A percentile compares a stretch with the other conserved stretches of the same genome.
Evolutionary conservation across 306 rosid species (phyloP).

Genomic region (Prunus mongolica): DNA sequence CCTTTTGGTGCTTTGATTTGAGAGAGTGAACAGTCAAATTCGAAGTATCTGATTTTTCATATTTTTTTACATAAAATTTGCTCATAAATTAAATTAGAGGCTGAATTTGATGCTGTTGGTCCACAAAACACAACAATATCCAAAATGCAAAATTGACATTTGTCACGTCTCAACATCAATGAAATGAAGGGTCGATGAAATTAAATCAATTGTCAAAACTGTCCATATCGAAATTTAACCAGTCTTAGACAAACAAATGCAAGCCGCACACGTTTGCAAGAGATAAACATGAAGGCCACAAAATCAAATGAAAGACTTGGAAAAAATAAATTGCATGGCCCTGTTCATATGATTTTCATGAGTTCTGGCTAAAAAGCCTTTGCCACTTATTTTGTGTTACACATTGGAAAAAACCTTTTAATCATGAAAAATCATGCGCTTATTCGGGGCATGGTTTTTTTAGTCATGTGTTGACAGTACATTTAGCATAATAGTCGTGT

Average conservation of each 20-base stretch:
- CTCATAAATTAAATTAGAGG: not conserved
- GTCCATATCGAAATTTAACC: not conserved
- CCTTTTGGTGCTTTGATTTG: too few relatives aligned
- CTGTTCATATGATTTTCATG: too few relatives aligned
- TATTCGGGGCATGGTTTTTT: too few relatives aligned
- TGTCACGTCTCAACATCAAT: not conserved
- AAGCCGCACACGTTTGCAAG: not conserved
- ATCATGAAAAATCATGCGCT: too few relatives aligned
- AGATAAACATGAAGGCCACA: not conserved
- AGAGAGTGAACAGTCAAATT: not conserved
- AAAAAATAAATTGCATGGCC: too few relatives aligned
- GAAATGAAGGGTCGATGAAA: not conserved
- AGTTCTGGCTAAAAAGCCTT: not conserved
- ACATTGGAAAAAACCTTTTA: too few relatives aligned
- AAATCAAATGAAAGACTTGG: not conserved
- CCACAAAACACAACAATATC: conserved; percentile 7
- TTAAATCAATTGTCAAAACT: not conserved
- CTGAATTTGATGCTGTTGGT: conserved; percentile 6
- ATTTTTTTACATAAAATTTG: not conserved
- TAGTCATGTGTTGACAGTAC: too few relatives aligned
- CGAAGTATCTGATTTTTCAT: not conserved
- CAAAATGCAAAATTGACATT: not conserved
- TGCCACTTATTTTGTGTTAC: too few relatives aligned
- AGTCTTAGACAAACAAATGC: not conserved
- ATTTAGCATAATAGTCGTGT: too few relatives aligned